Base-by-base conservation (phyloP, 768 basidiomycete genomes). In the Russula foetens region DNA sequence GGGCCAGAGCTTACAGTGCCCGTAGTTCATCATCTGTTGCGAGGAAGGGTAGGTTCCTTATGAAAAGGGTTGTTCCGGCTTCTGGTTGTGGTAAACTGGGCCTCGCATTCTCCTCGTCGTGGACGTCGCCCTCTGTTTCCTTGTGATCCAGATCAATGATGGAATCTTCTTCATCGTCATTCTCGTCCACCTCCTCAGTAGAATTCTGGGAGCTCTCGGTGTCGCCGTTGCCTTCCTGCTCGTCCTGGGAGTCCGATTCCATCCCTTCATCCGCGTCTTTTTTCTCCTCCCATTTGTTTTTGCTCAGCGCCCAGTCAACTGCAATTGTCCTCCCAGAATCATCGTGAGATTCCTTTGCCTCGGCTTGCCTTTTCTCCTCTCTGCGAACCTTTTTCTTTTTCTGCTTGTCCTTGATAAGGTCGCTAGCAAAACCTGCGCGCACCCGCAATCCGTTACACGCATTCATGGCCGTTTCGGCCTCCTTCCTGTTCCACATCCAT, bases 261-360 rank as follows among this genome's bases (percentile, higher is more conserved):
- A 58, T 69, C 15, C 67, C 72, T 41, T 69, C 70, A 35, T 74
- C 76, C 56, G 80, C 59, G 70, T 85, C 83, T 47, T 79, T 80
- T 72, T 84, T 83, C 66, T 86, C 88, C 70, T 91, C 80, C 91
- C 92, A 97, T 73, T 85, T 88, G 50, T 90, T 88, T 74, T 97
- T 96, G 71, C 92, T 92, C 70, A 98, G 72, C 4, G 94, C 96
- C 92, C 93, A 98, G 75, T 98, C 95, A 28, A 98, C 96, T 7
- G 93, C 92, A 41, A 96, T 90, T 17, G 84, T 75, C 54, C 93
- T 77, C 68, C 81, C 83, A 2, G 71, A 74, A 0, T 65, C 62
- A 68, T 70, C 66, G 74, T 75, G 61, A 72, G 70, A 21, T 70
- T 69, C 45, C 65, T 61, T 73, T 68, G 41, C 72, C 59, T 63